Conservation (phyloP, 208 protist genomes). For the Acanthamoeba culbertsoni region DNA sequence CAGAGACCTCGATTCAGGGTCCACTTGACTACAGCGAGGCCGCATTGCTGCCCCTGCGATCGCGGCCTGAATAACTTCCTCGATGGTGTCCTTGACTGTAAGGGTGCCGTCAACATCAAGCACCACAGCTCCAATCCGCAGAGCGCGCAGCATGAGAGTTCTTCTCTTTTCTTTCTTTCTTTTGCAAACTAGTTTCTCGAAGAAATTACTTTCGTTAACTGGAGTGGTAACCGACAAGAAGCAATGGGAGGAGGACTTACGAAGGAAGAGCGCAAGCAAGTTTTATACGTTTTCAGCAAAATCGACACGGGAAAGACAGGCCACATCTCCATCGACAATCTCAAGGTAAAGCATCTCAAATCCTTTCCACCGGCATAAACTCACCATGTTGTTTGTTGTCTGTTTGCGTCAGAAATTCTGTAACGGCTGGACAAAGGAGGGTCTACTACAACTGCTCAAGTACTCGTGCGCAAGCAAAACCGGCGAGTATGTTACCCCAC, state of each 20-base stretch:
- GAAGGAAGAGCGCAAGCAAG: background rate
- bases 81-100: background rate
- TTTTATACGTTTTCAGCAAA: background rate
- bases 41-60: background rate
- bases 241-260: slow-evolving; percentile 8
- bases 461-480: background rate
- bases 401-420: background rate
- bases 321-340: background rate
- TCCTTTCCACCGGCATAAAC: background rate
- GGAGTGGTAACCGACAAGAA: background rate
- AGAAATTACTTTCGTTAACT: too few relatives aligned
- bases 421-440: background rate
- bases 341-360: background rate
- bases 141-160: background rate
- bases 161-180: background rate
- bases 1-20: background rate
- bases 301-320: background rate
- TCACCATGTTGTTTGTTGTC: background rate
- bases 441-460: background rate
- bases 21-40: background rate
- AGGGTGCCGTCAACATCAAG: background rate
- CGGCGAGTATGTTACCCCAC: slow-evolving; percentile 11
- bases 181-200: too few relatives aligned
- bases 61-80: background rate
- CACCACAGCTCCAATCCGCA: background rate